These are phyloP conservation scores for Baorangia bicolor DNA, from an alignment of 768 basidiomycete species.

Conservation along the genomic window DNA sequence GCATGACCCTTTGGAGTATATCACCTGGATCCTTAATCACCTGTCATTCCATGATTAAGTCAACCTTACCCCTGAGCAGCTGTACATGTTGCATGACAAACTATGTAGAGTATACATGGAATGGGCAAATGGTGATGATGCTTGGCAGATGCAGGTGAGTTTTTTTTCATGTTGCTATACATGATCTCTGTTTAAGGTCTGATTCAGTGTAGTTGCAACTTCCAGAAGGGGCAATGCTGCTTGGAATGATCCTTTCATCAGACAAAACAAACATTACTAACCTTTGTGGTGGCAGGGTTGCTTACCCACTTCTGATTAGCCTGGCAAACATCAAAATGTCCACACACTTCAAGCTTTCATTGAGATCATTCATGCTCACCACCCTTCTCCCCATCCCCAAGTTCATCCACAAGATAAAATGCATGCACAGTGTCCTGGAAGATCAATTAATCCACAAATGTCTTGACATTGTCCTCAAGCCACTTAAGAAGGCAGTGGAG, in stretches of 20 bases:
- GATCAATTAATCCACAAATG: too few species aligned
- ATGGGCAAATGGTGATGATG: neutral
- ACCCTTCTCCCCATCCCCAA: too few species aligned
- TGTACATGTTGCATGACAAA: neutral
- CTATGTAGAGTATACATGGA: neutral
- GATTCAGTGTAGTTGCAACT: neutral
- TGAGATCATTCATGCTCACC: too few species aligned
- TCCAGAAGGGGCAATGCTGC: neutral
- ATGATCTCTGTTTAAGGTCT: neutral
- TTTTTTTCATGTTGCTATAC: neutral
- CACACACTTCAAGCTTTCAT: too few species aligned
- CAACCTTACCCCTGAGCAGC: neutral
- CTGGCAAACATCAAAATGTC: constrained; percentile 17
- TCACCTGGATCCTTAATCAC: neutral
- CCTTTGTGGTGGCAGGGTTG: constrained; percentile 12
- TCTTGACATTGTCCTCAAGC: neutral
- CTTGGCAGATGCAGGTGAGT: neutral
- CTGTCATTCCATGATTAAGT: neutral
- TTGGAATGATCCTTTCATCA: neutral
- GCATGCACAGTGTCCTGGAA: too few species aligned
- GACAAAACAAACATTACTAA: constrained; percentile 9
- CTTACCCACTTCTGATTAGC: constrained; percentile 14
- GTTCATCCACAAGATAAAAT: too few species aligned
- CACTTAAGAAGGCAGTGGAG: neutral
- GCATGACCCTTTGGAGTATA: neutral